Evolutionary conservation across 306 rosid genomes (phyloP).

Genomic region (Dryas octopetala): DNA sequence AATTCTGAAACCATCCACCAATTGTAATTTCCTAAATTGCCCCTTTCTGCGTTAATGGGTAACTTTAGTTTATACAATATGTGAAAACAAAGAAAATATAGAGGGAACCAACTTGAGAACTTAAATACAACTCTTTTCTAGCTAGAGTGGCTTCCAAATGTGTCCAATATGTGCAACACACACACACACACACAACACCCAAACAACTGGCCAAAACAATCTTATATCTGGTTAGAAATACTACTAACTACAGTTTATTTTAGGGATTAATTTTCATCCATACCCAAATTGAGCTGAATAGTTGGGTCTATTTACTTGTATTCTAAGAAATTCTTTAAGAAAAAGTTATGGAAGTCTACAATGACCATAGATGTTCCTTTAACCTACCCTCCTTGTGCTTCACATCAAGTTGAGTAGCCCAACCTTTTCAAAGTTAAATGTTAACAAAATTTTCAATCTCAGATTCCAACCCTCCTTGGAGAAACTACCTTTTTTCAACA

Average conservation of each 20-base stretch:
- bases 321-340: background rate
- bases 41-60: background rate
- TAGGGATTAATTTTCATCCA: background rate
- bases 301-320: background rate
- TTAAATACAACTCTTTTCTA: background rate
- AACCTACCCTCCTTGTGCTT: no score
- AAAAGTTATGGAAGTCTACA: no score
- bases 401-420: no score
- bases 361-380: no score
- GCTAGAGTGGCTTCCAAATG: background rate
- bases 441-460: constrained; percentile 3
- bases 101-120: background rate
- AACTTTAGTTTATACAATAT: no score
- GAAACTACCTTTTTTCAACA: background rate
- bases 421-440: background rate
- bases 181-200: background rate
- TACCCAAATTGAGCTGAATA: background rate
- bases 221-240: background rate
- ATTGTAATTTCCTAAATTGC: background rate
- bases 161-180: background rate
- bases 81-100: background rate
- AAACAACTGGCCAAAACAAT: background rate
- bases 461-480: constrained; percentile 24
- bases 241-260: background rate
- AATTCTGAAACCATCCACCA: no score